Conservation (phyloP, 768 basidiomycete genomes). For the Mycena metata region DNA sequence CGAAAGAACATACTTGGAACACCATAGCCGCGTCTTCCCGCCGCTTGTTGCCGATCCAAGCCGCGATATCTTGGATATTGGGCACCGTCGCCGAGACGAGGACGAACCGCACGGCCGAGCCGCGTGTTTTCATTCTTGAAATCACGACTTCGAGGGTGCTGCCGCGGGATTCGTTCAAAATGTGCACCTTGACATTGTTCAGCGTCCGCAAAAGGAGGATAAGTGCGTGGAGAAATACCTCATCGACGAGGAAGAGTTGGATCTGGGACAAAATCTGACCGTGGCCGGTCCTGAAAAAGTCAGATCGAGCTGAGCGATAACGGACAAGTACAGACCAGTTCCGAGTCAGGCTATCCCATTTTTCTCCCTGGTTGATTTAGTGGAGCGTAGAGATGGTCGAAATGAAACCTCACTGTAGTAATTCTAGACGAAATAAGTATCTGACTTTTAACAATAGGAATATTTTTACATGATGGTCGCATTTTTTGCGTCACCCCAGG, state of each 20-base stretch:
- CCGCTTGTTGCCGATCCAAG: constrained; percentile 78
- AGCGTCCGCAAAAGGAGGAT: constrained; percentile 4
- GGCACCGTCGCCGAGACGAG: constrained; percentile 95
- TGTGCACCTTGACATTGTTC: constrained; percentile 77
- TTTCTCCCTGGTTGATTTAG: constrained; percentile 77
- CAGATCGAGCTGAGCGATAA: constrained; percentile 1
- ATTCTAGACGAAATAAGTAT: constrained; percentile 59
- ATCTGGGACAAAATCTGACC: constrained; percentile 78
- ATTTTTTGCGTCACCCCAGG: constrained; percentile 80
- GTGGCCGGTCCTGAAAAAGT: constrained; percentile 66
- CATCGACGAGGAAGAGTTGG: constrained; percentile 90
- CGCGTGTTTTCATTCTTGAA: constrained; percentile 89
- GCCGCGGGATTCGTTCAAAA: constrained; percentile 91
- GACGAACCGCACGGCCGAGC: constrained; percentile 81
- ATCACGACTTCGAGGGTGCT: constrained; percentile 96
- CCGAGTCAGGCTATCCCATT: constrained; percentile 95
- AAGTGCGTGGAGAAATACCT: constrained; percentile 60
- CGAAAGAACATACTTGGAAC: constrained; percentile 66
- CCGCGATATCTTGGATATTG: constrained; percentile 90
- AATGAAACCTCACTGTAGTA: constrained; percentile 72
- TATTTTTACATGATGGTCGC: constrained; percentile 81
- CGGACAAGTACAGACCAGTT: constrained; percentile 68
- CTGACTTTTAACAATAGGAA: not conserved
- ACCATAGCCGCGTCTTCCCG: constrained; percentile 66
- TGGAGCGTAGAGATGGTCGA: not conserved